Conservation (phyloP, 129 eudicot genomes). For the Erigeron canadensis region DNA sequence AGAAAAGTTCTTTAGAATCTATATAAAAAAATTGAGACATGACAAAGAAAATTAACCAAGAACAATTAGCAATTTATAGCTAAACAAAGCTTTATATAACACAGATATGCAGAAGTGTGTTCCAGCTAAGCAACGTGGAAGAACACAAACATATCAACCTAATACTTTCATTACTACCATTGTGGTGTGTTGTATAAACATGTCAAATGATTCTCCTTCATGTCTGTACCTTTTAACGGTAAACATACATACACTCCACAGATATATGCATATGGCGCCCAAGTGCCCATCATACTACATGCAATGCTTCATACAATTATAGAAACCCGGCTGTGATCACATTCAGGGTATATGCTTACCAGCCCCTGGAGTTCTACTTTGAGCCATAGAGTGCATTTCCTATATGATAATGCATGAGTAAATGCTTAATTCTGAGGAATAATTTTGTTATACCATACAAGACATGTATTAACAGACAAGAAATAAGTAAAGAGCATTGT, state of each 20-base stretch:
- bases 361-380: background rate
- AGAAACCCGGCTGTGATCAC: background rate
- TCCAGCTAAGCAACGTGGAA: no score
- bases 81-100: background rate
- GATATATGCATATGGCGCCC: background rate
- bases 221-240: background rate
- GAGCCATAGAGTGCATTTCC: slow-evolving; percentile 19
- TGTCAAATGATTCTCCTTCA: background rate
- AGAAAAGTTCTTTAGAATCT: background rate
- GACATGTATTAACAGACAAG: background rate
- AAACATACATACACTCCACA: slow-evolving; percentile 16
- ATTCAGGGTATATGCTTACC: background rate
- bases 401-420: slow-evolving; percentile 4
- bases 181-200: slow-evolving; percentile 3
- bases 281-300: background rate
- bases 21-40: background rate
- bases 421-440: slow-evolving; percentile 1
- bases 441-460: background rate
- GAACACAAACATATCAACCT: no score
- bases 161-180: background rate
- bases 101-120: no score
- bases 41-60: background rate
- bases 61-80: background rate
- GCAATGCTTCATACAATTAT: background rate
- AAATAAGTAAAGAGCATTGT: background rate